Conservation (phyloP, 768 basidiomycete genomes). For the Trametes gibbosa region DNA sequence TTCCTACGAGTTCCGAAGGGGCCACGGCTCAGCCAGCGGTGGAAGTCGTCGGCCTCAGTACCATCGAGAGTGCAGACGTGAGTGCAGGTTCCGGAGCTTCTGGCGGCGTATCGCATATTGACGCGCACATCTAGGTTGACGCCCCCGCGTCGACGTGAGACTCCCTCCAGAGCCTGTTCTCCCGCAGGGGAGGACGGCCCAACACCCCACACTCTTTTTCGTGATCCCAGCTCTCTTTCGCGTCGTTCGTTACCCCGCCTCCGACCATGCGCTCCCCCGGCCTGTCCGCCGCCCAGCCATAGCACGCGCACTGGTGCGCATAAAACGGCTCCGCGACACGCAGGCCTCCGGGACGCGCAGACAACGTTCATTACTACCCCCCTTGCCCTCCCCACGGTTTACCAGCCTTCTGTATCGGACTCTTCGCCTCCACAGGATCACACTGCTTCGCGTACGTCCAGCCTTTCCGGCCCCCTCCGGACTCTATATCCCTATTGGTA, state of each 20-base stretch:
- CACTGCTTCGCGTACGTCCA: not conserved
- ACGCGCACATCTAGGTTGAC: not conserved
- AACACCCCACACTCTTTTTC: not conserved
- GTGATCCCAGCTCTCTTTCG: not conserved
- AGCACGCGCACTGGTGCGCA: not conserved
- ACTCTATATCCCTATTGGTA: not conserved
- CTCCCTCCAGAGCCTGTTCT: not conserved
- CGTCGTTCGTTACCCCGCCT: not conserved
- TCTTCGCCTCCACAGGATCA: not conserved
- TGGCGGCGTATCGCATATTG: no score
- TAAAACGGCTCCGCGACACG: not conserved
- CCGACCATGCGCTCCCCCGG: not conserved
- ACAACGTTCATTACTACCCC: not conserved
- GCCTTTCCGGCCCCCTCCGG: not conserved
- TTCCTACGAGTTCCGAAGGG: not conserved
- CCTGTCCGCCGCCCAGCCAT: not conserved
- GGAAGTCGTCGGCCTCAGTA: conserved; percentile 4
- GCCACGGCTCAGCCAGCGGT: not conserved
- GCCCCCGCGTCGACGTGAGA: not conserved
- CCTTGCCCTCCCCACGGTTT: no score
- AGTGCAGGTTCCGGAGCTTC: no score
- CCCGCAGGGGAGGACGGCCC: no score
- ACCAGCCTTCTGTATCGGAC: not conserved
- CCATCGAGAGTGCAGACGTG: not conserved
- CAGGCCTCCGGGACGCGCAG: not conserved